These are phyloP conservation scores for Lentinula raphanica DNA, from an alignment of 768 basidiomycete genomes.

Conservation along the genomic window DNA sequence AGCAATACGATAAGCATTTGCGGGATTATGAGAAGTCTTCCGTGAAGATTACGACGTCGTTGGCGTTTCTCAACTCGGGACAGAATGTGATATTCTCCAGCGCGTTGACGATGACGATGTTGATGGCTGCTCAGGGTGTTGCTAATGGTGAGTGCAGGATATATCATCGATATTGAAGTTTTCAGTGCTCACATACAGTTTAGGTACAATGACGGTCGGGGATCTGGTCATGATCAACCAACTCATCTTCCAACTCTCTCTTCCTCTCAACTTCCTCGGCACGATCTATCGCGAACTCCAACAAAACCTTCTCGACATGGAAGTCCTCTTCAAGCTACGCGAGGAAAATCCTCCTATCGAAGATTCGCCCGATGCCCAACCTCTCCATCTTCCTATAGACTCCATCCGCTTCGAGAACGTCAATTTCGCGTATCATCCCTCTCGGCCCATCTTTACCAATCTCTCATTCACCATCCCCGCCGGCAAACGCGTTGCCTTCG, in stretches of 20 bases:
- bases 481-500: slow-evolving; percentile 94
- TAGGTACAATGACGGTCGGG: slow-evolving; percentile 96
- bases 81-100: slow-evolving; percentile 96
- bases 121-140: slow-evolving; percentile 92
- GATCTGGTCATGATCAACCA: slow-evolving; percentile 99
- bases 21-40: slow-evolving; percentile 85
- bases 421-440: slow-evolving; percentile 86
- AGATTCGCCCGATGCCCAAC: slow-evolving; percentile 66
- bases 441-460: slow-evolving; percentile 84
- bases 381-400: slow-evolving; percentile 45
- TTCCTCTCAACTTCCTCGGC: slow-evolving; percentile 95
- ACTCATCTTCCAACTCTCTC: slow-evolving; percentile 92
- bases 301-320: slow-evolving; percentile 97
- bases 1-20: slow-evolving; percentile 88
- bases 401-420: slow-evolving; percentile 92
- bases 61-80: slow-evolving; percentile 91
- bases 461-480: slow-evolving; percentile 90
- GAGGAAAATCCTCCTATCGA: slow-evolving; percentile 69
- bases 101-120: slow-evolving; percentile 93
- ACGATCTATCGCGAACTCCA: slow-evolving; percentile 96
- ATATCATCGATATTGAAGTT: background rate
- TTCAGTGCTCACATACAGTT: slow-evolving; percentile 3
- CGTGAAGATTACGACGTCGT: slow-evolving; percentile 89
- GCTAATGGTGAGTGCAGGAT: slow-evolving; percentile 72
- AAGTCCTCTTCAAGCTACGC: slow-evolving; percentile 85